Evolutionary conservation across 2,329 filamentous ascomycete genomes (phyloP).

Genomic region (Fonsecaea monophora): DNA sequence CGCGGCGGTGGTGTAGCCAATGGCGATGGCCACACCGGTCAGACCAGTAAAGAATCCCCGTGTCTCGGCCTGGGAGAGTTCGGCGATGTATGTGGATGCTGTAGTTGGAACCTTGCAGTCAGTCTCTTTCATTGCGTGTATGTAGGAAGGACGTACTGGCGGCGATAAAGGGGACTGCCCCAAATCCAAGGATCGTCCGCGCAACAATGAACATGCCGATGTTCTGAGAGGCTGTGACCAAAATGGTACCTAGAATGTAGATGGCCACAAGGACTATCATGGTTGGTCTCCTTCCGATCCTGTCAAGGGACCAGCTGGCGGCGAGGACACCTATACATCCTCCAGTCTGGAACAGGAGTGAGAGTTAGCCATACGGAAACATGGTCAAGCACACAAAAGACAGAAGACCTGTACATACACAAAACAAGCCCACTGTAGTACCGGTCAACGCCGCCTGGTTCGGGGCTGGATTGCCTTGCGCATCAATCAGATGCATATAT

Average conservation of each 20-base stretch:
- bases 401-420: slow-evolving; percentile 3
- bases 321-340: slow-evolving; percentile 12
- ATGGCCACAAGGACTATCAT: slow-evolving; percentile 9
- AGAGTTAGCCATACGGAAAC: not conserved
- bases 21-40: slow-evolving; percentile 11
- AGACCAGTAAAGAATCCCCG: slow-evolving; percentile 14
- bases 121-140: not conserved
- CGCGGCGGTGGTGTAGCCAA: slow-evolving; percentile 16
- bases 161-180: not conserved
- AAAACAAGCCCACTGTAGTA: slow-evolving; percentile 12
- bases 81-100: slow-evolving; percentile 14
- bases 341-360: not conserved
- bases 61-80: slow-evolving; percentile 14
- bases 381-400: not conserved
- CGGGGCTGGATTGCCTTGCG: not conserved
- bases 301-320: slow-evolving; percentile 10
- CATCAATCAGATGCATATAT: slow-evolving; percentile 20
- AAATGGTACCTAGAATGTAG: slow-evolving; percentile 5
- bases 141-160: slow-evolving; percentile 12
- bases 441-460: slow-evolving; percentile 5
- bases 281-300: slow-evolving; percentile 5
- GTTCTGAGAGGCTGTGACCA: slow-evolving; percentile 13
- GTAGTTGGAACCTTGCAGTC: not conserved
- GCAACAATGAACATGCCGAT: slow-evolving; percentile 17
- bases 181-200: slow-evolving; percentile 11